phyloP scores from a whole-genome alignment of 768 basidiomycete species.

The Hebeloma cylindrosporum region DNA sequence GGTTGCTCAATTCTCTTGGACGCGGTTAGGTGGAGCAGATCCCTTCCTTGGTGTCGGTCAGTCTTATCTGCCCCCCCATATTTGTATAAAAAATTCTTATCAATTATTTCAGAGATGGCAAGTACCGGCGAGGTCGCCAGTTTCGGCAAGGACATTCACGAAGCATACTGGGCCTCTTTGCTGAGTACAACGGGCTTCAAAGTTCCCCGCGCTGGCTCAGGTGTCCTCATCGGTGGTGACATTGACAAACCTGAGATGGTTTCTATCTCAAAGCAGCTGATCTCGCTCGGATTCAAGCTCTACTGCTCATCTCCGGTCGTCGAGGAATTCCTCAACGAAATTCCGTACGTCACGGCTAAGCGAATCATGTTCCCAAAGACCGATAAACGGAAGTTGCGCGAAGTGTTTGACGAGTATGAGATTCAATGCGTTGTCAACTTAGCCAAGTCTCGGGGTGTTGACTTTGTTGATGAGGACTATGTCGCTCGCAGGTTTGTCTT shows the following conservation, averaged over 20 bases:
- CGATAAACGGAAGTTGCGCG: slow-evolving; percentile 92
- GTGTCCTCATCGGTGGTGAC: slow-evolving; percentile 93
- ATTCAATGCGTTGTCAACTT: slow-evolving; percentile 96
- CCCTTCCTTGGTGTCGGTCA: slow-evolving; percentile 93
- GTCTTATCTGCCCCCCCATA: slow-evolving; percentile 28
- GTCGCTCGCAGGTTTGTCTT: slow-evolving; percentile 80
- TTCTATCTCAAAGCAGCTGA: slow-evolving; percentile 74
- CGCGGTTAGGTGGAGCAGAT: slow-evolving; percentile 91
- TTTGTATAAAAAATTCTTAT: slow-evolving; percentile 8
- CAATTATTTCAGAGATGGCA: slow-evolving; percentile 76
- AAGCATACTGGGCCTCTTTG: slow-evolving; percentile 96
- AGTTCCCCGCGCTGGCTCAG: slow-evolving; percentile 78
- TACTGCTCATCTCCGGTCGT: slow-evolving; percentile 83
- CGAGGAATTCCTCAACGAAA: slow-evolving; percentile 76
- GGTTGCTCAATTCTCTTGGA: slow-evolving; percentile 98
- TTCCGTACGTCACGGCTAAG: slow-evolving; percentile 78
- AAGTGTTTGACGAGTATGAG: slow-evolving; percentile 92
- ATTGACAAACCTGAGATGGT: slow-evolving; percentile 84
- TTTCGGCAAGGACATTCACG: slow-evolving; percentile 90
- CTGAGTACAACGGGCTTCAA: slow-evolving; percentile 96
- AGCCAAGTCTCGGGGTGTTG: slow-evolving; percentile 71
- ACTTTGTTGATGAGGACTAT: slow-evolving; percentile 90
- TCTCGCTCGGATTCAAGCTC: slow-evolving; percentile 91
- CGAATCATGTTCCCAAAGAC: slow-evolving; percentile 95
- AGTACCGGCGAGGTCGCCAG: slow-evolving; percentile 97